Evolutionary conservation across 2,329 filamentous ascomycete species (phyloP), one percentile per base, ranked within the genome.

Genomic region (Neonectria faginata): DNA sequence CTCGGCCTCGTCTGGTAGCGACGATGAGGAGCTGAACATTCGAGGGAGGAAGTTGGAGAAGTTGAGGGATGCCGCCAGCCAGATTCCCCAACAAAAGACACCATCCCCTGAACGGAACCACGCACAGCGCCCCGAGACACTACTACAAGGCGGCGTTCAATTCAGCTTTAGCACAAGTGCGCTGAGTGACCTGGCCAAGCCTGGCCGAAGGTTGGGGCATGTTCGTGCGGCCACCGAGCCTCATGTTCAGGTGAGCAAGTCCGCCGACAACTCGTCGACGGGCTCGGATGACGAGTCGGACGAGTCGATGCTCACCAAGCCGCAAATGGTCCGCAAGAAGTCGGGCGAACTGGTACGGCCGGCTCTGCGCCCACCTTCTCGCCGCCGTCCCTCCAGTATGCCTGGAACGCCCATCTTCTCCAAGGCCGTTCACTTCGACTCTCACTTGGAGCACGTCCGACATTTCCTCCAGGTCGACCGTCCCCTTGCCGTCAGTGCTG

Each of bases 401-500:
- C 96, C 96, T 9, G 96, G 96, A 59, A 99, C 96, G 0, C 96
- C 96, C 0, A 96, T 95, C 9, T 98, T 95, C 77, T 92, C 91
- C 71, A 99, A 99, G 79, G 94, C 92, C 12, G 96, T 99, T n/a
- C 96, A 99, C 80, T 99, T 99, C 77, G 96, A 98, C 80, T 93
- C 95, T 27, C 93, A 97, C 75, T 88, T 98, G 42, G 96, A 98
- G 80, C 95, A 98, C 73, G 95, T 98, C 42, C 89, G 96, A 33
- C 96, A 98, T 77, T 99, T 99, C 79, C 84, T 97, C 22, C 93
- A 97, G 76, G 91, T 97, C 7, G 96, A 99, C 76, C 89, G 93
- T 61, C 96, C 96, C 2, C 89, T 97, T n/a, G 96, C 96, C 54
- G 96, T 99, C 77, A 98, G 95, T 78, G 94, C 94, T 57, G 91